Evolutionary conservation across 2,329 filamentous ascomycete species (phyloP), one percentile per base, ranked within the genome.

Genomic region (Trichoderma oligosporum): DNA sequence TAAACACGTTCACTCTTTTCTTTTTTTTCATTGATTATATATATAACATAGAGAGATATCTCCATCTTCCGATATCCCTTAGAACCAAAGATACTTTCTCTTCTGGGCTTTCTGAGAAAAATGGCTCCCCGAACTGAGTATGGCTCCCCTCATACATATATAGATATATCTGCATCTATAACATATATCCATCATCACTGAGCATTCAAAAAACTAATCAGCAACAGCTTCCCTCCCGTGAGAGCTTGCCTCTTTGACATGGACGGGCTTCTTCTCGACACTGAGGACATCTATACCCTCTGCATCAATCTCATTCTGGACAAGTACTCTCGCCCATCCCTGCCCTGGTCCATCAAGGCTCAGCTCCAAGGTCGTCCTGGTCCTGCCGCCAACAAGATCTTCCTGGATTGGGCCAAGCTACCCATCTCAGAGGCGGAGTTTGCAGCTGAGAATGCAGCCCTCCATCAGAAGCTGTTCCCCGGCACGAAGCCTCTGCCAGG

Each of bases 221-320:
- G 7, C 11, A 7, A 9, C 29, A 90, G 87, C 69, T 86, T 91
- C 72, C 88, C 89, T 18, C 85, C 87, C 45, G 81, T 97, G 59
- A 83, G 91, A 65, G 94, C 93, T 64, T 97, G 92, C 73, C 86
- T 99, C 63, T 97, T 99, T 72, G 94, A 99, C 78, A 97, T 97
- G 92, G 94, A 99, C 73, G 94, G 94, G 60, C 86, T 99, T 33
- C 83, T 99, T 18, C 88, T 99, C 69, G 86, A 97, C 74, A 91
- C 89, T 31, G 94, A 97, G 77, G 94, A 97, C 66, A 73, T 85
- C 56, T 97, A 97, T 78, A 94, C 91, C 0, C 70, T 82, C 24
- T 88, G 89, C 73, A 88, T 91, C 60, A 97, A 99, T 74, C 78
- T 84, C 22, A 82, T 97, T 35, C 85, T 99, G 36, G 78, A 80